Evolutionary conservation across 2,329 filamentous ascomycete genomes (phyloP), one percentile per base, ranked within the genome.

Genomic region (Arachnopeziza araneosa): DNA sequence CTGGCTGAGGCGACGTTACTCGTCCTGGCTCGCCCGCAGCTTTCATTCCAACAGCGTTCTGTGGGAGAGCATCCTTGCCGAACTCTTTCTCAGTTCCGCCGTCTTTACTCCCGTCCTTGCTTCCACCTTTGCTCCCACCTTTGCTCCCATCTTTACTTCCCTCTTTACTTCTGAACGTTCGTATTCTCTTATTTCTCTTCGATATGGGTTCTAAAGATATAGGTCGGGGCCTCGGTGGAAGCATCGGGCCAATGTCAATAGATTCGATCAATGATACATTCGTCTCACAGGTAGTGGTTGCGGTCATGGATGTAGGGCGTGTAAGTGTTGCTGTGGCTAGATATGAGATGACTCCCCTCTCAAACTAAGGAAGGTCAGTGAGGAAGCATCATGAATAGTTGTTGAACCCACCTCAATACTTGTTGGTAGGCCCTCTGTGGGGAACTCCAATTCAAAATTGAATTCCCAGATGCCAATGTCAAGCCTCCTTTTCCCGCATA

Each of bases 341-440:
- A 76, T 98, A 99, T 22, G 89, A 88, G 68, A 99, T 91, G 1
- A 91, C 93, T 44, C 95, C 95, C 71, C 93, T 87, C 76, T 98
- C 95, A 74, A 99, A 99, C 92, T 98, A 57, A 50, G 22, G n/a
- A 21, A 23, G 22, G 22, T 52, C 4, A 52, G 50, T 24, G 19
- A 44, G 14, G 24, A 24, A 21, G 12, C 17, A 3, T 22, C 22
- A 44, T 1, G 10, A 12, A 19, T 52, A 19, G 21, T 44, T 50
- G 1, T 14, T 22, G 32, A 54, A 79, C 90, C 71, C 82, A 97
- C 93, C 76, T 96, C 93, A 71, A 99, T 93, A 73, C 93, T 97
- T 75, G 91, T 96, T n/a, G 90, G 90, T 60, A 95, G 76, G 5
- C 82, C 83, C 67, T 85, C 83, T 55, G 82, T 78, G 1, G 88